Evolutionary conservation across 2,329 filamentous ascomycete genomes (phyloP), one percentile per base, ranked within the genome.

Genomic region (Alternaria rosae): DNA sequence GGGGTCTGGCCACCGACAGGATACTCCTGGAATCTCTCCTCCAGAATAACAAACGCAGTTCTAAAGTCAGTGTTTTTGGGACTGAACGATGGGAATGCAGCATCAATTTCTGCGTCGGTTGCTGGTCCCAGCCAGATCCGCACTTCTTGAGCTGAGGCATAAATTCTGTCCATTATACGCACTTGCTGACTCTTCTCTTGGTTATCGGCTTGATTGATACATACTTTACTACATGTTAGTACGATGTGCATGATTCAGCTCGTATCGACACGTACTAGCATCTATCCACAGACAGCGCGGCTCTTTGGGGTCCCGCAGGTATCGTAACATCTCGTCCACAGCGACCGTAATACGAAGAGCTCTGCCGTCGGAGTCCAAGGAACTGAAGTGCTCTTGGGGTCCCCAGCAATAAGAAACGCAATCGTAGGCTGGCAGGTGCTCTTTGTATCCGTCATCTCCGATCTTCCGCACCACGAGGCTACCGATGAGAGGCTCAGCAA

Each of bases 331-430:
- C 6, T 48, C 45, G 2, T 32, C 45, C 0, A 48, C 45, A 0
- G 20, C 12, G 0, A 0, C 8, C 6, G n/a, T 48, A 6, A 48
- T 15, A 0, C 26, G n/a, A 0, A 48, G n/a, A 0, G 1, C 0
- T 48, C 17, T 3, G 0, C 26, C 26, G 4, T 30, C 45, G 26
- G 25, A 48, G 0, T 1, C 0, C 6, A 48, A 32, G 0, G 45
- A 15, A 1, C 4, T 10, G 0, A 32, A 9, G 1, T 30, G 1
- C 6, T 15, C 1, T 20, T 30, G 45, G 0, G 11, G 2, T 3
- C 26, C 45, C 26, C 45, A 48, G 5, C 6, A 13, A 10, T 32
- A 48, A 1, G 45, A 48, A 1, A 48, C n/a, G 17, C 45, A 20
- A 2, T 48, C 6, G 12, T 48, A 48, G 1, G n/a, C 26, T 3